phyloP scores from a whole-genome alignment of 2,329 filamentous ascomycete genomes.

The Penicillium sp. region DNA sequence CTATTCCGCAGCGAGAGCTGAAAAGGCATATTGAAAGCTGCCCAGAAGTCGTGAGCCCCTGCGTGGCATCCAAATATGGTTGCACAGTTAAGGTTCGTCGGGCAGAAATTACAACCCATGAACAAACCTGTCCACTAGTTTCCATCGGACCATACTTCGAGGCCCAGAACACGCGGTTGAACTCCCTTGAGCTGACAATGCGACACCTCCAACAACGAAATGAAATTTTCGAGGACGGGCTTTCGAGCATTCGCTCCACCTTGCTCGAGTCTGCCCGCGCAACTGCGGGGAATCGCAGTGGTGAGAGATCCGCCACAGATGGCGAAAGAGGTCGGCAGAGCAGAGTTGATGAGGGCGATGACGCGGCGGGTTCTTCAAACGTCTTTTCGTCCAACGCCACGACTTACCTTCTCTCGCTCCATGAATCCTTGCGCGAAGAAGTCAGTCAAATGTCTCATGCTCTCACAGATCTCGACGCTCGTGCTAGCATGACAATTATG shows the following conservation, averaged over 20 bases:
- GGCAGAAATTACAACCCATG: slow-evolving; percentile 47
- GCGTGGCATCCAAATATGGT: slow-evolving; percentile 48
- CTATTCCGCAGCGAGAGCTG: slow-evolving; percentile 37
- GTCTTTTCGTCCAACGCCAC: slow-evolving; percentile 47
- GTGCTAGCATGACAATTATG: slow-evolving; percentile 65
- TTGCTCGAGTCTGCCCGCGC: slow-evolving; percentile 38
- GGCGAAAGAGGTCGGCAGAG: slow-evolving; percentile 17
- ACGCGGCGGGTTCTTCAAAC: slow-evolving; percentile 27
- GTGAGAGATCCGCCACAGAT: slow-evolving; percentile 15
- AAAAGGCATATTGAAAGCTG: slow-evolving; percentile 44
- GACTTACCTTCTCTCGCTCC: slow-evolving; percentile 64
- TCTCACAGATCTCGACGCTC: slow-evolving; percentile 63
- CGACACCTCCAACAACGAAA: slow-evolving; percentile 51
- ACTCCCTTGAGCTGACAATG: slow-evolving; percentile 50
- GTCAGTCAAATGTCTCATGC: slow-evolving; percentile 59
- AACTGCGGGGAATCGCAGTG: neutral
- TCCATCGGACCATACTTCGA: slow-evolving; percentile 51
- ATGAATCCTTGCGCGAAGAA: slow-evolving; percentile 65
- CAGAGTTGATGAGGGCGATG: slow-evolving; percentile 15
- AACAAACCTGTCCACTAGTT: slow-evolving; percentile 56
- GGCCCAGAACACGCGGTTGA: slow-evolving; percentile 47
- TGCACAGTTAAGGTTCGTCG: slow-evolving; percentile 45
- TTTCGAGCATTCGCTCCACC: slow-evolving; percentile 47
- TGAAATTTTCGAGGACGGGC: slow-evolving; percentile 51
- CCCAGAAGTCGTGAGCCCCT: slow-evolving; percentile 40